A percentile compares a stretch with the other conserved stretches of the same genome.
These are phyloP conservation scores for Thraustotheca clavata DNA, from an alignment of 352 stramenopile genomes.

Conservation along the genomic window DNA sequence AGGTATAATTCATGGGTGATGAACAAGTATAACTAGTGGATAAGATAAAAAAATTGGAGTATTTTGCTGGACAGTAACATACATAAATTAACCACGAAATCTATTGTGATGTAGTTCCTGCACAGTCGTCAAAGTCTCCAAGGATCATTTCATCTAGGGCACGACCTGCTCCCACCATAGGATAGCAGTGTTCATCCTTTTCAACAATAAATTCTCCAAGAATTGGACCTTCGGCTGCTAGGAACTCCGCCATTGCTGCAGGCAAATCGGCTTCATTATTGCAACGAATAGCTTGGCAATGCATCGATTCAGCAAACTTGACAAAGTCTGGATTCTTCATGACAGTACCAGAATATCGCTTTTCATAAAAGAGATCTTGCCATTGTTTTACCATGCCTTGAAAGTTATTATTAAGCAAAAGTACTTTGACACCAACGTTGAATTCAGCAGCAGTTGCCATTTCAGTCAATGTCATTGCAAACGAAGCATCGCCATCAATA, in stretches of 20 bases:
- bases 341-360: slow-evolving; percentile 84
- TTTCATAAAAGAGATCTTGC: slow-evolving; percentile 95
- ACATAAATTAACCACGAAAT: slow-evolving; percentile 9
- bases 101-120: slow-evolving; percentile 87
- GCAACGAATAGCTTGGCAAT: slow-evolving; percentile 88
- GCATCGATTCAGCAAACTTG: slow-evolving; percentile 90
- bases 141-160: slow-evolving; percentile 95
- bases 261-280: slow-evolving; percentile 82
- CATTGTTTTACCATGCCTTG: slow-evolving; percentile 98
- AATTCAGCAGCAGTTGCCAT: slow-evolving; percentile 93
- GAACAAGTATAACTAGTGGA: no score
- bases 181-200: slow-evolving; percentile 92
- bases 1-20: no score
- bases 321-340: slow-evolving; percentile 93
- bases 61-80: no score
- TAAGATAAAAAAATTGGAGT: no score
- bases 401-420: slow-evolving; percentile 95
- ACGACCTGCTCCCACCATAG: slow-evolving; percentile 89
- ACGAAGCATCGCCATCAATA: slow-evolving; percentile 93
- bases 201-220: slow-evolving; percentile 92
- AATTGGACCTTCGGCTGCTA: slow-evolving; percentile 90
- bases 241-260: slow-evolving; percentile 89
- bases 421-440: slow-evolving; percentile 91
- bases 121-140: slow-evolving; percentile 91
- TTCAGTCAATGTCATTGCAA: slow-evolving; percentile 96